Percentiles rank a stretch among this genome's conserved stretches.
These are phyloP conservation scores for Chrysoporthe puriensis DNA, from an alignment of 2,329 filamentous ascomycete genomes.

Conservation along the genomic window DNA sequence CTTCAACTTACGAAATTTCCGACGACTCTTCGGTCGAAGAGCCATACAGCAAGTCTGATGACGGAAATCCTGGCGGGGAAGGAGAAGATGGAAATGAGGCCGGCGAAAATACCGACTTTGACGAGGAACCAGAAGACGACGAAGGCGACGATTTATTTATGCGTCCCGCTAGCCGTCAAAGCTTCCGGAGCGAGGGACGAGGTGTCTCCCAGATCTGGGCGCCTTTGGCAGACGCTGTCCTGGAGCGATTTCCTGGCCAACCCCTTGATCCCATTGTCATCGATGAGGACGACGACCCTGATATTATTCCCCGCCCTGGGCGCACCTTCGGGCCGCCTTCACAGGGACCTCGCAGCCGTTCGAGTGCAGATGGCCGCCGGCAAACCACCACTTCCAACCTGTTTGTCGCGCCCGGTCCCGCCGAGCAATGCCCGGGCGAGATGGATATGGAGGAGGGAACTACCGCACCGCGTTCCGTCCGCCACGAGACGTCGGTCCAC, in stretches of 20 bases:
- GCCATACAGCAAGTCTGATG: background rate
- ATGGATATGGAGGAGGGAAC: background rate
- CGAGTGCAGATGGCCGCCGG: background rate
- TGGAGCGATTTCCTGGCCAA: background rate
- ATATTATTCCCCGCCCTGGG: background rate
- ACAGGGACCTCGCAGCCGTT: background rate
- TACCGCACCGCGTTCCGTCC: background rate
- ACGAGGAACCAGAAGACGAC: background rate
- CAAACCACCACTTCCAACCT: background rate
- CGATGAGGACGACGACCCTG: background rate
- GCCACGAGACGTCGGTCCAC: no score
- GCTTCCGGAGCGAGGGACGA: constrained; percentile 1
- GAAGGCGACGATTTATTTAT: background rate
- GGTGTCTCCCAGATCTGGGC: background rate
- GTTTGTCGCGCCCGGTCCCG: background rate
- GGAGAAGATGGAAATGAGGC: background rate
- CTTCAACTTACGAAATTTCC: background rate
- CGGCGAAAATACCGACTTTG: background rate
- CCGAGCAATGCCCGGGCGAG: background rate
- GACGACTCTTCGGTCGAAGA: background rate
- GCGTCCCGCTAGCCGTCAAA: background rate
- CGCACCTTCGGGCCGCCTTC: background rate
- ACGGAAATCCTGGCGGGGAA: background rate
- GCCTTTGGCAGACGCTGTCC: background rate
- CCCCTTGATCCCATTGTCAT: background rate